Evolutionary conservation across 371 early-diverging fungal species (phyloP).

Genomic region (Coemansia sp.): DNA sequence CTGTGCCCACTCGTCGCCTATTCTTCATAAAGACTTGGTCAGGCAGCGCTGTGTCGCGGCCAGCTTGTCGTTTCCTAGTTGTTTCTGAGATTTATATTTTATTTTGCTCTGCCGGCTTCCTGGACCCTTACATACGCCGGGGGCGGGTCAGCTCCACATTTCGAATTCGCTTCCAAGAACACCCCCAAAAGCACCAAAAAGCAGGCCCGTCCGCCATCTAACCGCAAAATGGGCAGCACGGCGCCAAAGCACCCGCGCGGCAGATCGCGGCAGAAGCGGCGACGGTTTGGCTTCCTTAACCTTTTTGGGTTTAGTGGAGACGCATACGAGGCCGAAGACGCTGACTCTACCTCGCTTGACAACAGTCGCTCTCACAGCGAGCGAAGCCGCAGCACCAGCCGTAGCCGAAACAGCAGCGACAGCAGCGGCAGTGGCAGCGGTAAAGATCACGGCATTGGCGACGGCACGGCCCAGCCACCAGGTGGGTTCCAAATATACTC

Average conservation of each 20-base stretch:
- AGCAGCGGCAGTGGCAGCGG: background rate
- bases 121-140: slow-evolving; percentile 1
- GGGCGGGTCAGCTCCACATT: background rate
- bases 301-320: slow-evolving; percentile 41
- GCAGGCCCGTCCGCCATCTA: background rate
- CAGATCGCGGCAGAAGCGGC: slow-evolving; percentile 25
- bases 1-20: background rate
- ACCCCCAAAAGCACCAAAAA: background rate
- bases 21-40: background rate
- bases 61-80: background rate
- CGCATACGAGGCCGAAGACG: slow-evolving; percentile 6
- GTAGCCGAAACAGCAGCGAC: slow-evolving; percentile 2
- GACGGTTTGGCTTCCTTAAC: slow-evolving; percentile 43
- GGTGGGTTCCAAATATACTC: slow-evolving; percentile 4
- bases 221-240: slow-evolving; percentile 6
- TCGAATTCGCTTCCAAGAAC: slow-evolving; percentile 1
- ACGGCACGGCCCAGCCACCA: slow-evolving; percentile 12
- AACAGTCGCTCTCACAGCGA: slow-evolving; percentile 8
- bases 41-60: no score
- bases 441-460: slow-evolving; percentile 4
- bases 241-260: slow-evolving; percentile 4
- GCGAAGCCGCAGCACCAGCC: slow-evolving; percentile 3
- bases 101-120: background rate
- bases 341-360: background rate
- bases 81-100: background rate